Evolutionary conservation across 805 yeast species (phyloP).

Genomic region (Pichia nakasei): DNA sequence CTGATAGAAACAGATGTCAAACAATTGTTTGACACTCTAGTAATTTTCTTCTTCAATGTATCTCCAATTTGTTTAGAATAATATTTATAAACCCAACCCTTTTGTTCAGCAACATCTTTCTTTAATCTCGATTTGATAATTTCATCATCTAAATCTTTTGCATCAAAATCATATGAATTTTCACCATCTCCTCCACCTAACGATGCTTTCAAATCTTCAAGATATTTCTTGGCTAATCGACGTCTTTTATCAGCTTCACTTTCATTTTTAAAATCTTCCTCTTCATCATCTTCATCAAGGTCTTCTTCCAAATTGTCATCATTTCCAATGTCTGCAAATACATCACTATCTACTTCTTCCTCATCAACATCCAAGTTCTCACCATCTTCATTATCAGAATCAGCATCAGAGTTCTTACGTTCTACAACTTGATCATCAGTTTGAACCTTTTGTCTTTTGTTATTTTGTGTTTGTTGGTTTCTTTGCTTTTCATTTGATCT

Average conservation of each 20-base stretch:
- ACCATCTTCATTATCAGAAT: slow-evolving; percentile 40
- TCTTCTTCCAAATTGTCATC: slow-evolving; percentile 20
- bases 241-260: slow-evolving; percentile 90
- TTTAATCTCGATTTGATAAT: slow-evolving; percentile 71
- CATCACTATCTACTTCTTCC: slow-evolving; percentile 27
- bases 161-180: slow-evolving; percentile 57
- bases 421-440: background rate
- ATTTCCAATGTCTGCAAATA: slow-evolving; percentile 21
- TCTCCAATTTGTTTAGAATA: slow-evolving; percentile 43
- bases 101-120: slow-evolving; percentile 82
- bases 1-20: slow-evolving; percentile 47
- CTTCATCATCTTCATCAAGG: slow-evolving; percentile 43
- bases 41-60: slow-evolving; percentile 28
- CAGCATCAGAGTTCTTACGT: too few species aligned
- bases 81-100: slow-evolving; percentile 72
- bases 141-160: slow-evolving; percentile 84
- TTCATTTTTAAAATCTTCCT: slow-evolving; percentile 67
- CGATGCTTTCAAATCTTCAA: slow-evolving; percentile 66
- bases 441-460: slow-evolving; percentile 6
- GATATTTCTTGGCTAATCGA: slow-evolving; percentile 85
- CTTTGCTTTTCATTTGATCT: too few species aligned
- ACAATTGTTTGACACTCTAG: slow-evolving; percentile 51
- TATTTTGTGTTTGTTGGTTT: slow-evolving; percentile 13
- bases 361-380: slow-evolving; percentile 27
- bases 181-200: slow-evolving; percentile 9